Evolutionary conservation across 768 basidiomycete species (phyloP), one percentile per base, ranked within the genome.

Genomic region (Rhizopogon vesiculosus): DNA sequence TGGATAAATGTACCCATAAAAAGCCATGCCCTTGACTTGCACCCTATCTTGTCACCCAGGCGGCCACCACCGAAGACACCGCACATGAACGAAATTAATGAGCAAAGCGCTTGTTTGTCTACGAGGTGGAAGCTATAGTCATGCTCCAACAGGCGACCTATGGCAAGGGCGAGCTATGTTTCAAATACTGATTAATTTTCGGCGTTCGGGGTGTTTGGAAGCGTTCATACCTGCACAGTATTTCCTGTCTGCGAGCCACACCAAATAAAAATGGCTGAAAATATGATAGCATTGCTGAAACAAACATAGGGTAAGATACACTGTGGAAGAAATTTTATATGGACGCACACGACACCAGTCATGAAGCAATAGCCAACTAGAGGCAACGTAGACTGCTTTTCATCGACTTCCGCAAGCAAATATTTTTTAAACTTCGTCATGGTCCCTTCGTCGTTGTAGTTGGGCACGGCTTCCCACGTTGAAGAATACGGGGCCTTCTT

Each of bases 221-320:
- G 40, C 25, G 35, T n/a, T 61, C 71, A 53, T 59, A 84, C 83
- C 77, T 85, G 83, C 3, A 81, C 77, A 59, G 81, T 82, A 66
- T 87, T 87, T 50, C 85, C 87, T 2, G 87, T 89, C 68, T 90
- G 88, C 71, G 88, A 90, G 29, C 83, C 88, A 65, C 84, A 87
- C 87, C 88, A 91, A 8, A 89, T 82, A 69, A 85, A 90, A 55
- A 88, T 76, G 5, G 89, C 84, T 39, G 86, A 81, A 73, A 90
- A 90, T 1, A 83, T 83, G 42, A 89, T 72, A 2, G 79, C 78
- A 62, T 86, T 84, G 25, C 86, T 88, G 55, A 13, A 29, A 9
- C n/a, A 39, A 7, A 12, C 42, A 22, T 38, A 16, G 28, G 18
- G 25, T 55, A 18, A 18, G 56, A 48, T 35, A 42, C 42, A 18